phyloP scores from a whole-genome alignment of 345 rosid genomes.

The Cochlearia excelsa region DNA sequence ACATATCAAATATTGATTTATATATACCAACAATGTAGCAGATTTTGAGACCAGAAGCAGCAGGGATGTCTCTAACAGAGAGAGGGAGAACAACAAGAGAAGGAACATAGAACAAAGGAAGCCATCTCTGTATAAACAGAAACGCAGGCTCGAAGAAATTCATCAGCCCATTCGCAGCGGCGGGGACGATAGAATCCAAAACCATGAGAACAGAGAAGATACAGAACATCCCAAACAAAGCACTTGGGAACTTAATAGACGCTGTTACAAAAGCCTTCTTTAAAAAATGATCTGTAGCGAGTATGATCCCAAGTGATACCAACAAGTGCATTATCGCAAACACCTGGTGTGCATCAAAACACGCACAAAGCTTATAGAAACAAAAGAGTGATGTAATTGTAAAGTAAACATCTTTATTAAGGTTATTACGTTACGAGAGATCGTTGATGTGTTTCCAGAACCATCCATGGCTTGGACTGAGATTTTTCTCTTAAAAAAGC shows the following conservation, averaged over 20 bases:
- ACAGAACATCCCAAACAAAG: slow-evolving; percentile 94
- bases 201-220: slow-evolving; percentile 71
- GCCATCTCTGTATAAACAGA: slow-evolving; percentile 89
- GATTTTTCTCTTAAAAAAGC: slow-evolving; percentile 29
- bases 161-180: slow-evolving; percentile 65
- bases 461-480: slow-evolving; percentile 42
- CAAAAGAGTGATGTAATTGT: neutral
- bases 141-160: slow-evolving; percentile 82
- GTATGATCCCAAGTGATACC: slow-evolving; percentile 75
- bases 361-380: neutral
- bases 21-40: slow-evolving; percentile 67
- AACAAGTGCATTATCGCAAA: slow-evolving; percentile 61
- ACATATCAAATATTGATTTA: no score
- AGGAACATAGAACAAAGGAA: slow-evolving; percentile 93
- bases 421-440: slow-evolving; percentile 43
- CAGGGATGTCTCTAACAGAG: slow-evolving; percentile 83
- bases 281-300: slow-evolving; percentile 72
- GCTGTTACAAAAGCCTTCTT: slow-evolving; percentile 75
- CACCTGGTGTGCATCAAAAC: slow-evolving; percentile 40
- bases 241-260: slow-evolving; percentile 93
- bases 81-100: slow-evolving; percentile 87
- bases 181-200: slow-evolving; percentile 62
- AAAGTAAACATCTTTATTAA: no score
- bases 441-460: slow-evolving; percentile 44
- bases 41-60: slow-evolving; percentile 88